A percentile compares a stretch with the other conserved stretches of the same genome.
phyloP scores from a whole-genome alignment of 106 monocot genomes.

The Platanthera zijinensis region DNA sequence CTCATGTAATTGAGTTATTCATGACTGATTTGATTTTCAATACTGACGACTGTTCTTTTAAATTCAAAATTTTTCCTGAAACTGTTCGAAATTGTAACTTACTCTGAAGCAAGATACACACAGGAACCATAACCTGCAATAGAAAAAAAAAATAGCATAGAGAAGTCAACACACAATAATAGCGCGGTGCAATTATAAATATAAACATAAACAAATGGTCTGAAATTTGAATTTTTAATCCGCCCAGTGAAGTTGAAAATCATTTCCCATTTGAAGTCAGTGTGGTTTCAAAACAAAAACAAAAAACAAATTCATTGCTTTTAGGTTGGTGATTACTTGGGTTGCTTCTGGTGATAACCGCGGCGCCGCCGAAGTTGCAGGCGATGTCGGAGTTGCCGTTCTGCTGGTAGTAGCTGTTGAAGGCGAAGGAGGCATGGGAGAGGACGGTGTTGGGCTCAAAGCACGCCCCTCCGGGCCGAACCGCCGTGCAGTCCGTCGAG shows the following conservation, averaged over 20 bases:
- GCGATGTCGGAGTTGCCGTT: slow-evolving; percentile 92
- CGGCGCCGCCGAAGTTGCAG: slow-evolving; percentile 89
- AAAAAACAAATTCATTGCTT: background rate
- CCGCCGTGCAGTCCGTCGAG: slow-evolving; percentile 50
- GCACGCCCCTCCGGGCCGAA: slow-evolving; percentile 53
- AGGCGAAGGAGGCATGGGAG: slow-evolving; percentile 85
- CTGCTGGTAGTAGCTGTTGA: slow-evolving; percentile 98
- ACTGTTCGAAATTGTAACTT: slow-evolving; percentile 3
- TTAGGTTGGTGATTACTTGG: slow-evolving; percentile 39
- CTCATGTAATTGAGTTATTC: no score
- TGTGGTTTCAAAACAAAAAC: background rate
- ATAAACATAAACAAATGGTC: no score
- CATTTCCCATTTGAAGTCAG: no score
- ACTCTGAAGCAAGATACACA: slow-evolving; percentile 50
- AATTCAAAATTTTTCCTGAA: no score
- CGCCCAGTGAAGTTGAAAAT: no score
- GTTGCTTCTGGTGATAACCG: slow-evolving; percentile 38
- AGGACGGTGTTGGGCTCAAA: slow-evolving; percentile 60
- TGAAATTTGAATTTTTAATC: no score
- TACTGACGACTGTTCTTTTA: no score
- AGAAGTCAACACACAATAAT: background rate
- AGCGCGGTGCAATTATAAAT: no score
- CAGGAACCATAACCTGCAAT: slow-evolving; percentile 60
- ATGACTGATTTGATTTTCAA: no score
- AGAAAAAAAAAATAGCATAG: background rate